Base-by-base conservation (phyloP, 148 eudicot genomes). In the Fagopyrum esculentum region DNA sequence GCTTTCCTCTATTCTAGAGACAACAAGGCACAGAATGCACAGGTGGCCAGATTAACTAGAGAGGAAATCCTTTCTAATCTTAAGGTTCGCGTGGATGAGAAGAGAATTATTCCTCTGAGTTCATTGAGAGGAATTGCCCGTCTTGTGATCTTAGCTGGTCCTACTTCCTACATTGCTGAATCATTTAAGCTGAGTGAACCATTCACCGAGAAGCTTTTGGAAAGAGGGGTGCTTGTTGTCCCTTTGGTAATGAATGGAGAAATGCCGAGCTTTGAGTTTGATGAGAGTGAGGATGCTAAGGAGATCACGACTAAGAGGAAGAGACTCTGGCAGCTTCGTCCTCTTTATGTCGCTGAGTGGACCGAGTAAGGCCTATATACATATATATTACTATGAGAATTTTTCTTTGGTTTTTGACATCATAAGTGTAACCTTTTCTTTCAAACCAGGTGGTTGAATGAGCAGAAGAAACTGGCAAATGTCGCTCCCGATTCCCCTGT, bases 401-500 rank as follows among this genome's bases (percentile, higher is more conserved):
- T 52, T 44, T 48, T 43, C 43, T 10, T 22, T 51, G 16, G 51
- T 47, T 60, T 9, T 60, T 26, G 12, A 9, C 66, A 30, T 60
- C 66, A 56, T 16, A 2, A 2, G 66, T 35, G 35, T 60, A 60
- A 22, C 1, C 3, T 66, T 2, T 35, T 12, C 5, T 43, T 40
- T 66, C 19, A 57, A 61, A 59, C 57, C 84, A 90, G 98, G 86
- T 94, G 98, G 98, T 51, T 94, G 73, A 85, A 94, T 85, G 98
- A 87, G 49, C 98, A 94, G 81, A 94, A 94, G 87, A 81, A 87
- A 77, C 57, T 87, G 76, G 98, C 98, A 45, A 90, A 89, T 69
- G 92, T 94, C 64, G 78, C 97, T 54, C 81, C 93, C 43, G 93
- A 91, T 45, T 88, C 96, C 77, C 98, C 98, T 40, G 97, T 94